A percentile compares a stretch with the other conserved stretches of the same genome.
Conservation (phyloP, 345 rosid species). For the Populus tremula region DNA sequence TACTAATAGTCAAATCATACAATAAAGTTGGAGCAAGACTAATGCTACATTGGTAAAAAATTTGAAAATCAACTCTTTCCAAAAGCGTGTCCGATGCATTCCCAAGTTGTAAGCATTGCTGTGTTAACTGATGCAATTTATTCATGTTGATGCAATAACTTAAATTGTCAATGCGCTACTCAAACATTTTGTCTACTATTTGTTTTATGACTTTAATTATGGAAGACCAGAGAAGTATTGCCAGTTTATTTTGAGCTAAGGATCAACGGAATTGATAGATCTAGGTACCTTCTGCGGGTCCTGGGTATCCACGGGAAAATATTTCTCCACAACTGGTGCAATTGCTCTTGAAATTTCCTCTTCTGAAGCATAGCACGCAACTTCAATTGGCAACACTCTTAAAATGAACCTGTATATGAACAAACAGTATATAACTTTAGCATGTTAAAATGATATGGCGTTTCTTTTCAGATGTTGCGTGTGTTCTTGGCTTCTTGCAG, state of each 20-base stretch:
- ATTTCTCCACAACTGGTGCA: slow-evolving; percentile 57
- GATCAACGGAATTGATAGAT: not conserved
- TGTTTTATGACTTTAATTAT: not conserved
- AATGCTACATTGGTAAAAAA: not conserved
- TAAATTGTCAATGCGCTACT: not conserved
- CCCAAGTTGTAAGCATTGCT: not conserved
- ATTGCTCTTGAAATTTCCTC: slow-evolving; percentile 87
- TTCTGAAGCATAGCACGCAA: slow-evolving; percentile 89
- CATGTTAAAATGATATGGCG: not conserved
- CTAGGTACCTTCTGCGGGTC: slow-evolving; percentile 59
- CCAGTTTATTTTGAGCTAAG: not conserved
- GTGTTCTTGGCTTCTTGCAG: not conserved
- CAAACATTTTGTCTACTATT: not conserved
- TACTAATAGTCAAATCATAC: not conserved
- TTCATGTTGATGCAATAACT: not conserved
- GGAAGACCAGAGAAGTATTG: not conserved
- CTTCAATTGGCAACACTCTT: slow-evolving; percentile 86
- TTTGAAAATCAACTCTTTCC: not conserved
- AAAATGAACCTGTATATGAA: slow-evolving; percentile 59
- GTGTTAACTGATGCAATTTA: not conserved
- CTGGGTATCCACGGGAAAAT: slow-evolving; percentile 73
- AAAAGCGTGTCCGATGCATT: not conserved
- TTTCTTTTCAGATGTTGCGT: not conserved
- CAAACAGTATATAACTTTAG: not conserved
- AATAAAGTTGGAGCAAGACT: not conserved